Percentiles rank a stretch among this genome's conserved stretches.
These are phyloP conservation scores for Pseudogymnoascus sp. DNA, from an alignment of 2,329 filamentous ascomycete genomes.

Conservation along the genomic window DNA sequence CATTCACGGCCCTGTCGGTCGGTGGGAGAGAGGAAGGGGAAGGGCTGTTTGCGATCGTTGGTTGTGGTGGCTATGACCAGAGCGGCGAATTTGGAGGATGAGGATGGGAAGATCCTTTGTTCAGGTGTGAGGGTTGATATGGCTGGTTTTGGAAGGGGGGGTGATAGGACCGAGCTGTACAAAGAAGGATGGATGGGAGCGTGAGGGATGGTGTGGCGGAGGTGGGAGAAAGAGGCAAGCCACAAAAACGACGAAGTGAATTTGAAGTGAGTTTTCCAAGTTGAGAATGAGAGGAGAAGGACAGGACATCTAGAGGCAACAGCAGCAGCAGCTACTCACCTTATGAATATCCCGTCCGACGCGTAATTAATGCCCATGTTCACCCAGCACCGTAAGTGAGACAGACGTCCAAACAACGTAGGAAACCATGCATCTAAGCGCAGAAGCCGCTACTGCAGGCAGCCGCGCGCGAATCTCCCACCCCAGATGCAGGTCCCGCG, in stretches of 20 bases:
- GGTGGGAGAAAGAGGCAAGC: not conserved
- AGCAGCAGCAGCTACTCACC: slow-evolving; percentile 4
- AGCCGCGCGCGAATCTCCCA: slow-evolving; percentile 1
- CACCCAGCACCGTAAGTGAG: not conserved
- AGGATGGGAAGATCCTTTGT: not conserved
- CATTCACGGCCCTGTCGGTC: not conserved
- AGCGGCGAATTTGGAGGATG: not conserved
- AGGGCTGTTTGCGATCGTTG: not conserved
- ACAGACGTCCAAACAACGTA: slow-evolving; percentile 1
- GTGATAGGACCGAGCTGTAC: not conserved
- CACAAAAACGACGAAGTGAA: not conserved
- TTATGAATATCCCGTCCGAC: not conserved
- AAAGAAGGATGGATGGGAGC: not conserved
- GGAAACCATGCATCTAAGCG: slow-evolving; percentile 4
- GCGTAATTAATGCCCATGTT: not conserved
- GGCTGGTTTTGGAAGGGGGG: not conserved
- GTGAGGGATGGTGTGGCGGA: not conserved
- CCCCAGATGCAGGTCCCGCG: not conserved
- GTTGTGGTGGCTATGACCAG: slow-evolving; percentile 3
- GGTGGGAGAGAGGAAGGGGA: not conserved
- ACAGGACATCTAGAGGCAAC: not conserved
- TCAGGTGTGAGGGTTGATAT: slow-evolving; percentile 1
- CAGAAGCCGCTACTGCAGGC: not conserved
- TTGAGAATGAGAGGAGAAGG: not conserved
- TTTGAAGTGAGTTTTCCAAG: not conserved